phyloP scores from a whole-genome alignment of 129 eudicot species.

The Ambrosia trifida region DNA sequence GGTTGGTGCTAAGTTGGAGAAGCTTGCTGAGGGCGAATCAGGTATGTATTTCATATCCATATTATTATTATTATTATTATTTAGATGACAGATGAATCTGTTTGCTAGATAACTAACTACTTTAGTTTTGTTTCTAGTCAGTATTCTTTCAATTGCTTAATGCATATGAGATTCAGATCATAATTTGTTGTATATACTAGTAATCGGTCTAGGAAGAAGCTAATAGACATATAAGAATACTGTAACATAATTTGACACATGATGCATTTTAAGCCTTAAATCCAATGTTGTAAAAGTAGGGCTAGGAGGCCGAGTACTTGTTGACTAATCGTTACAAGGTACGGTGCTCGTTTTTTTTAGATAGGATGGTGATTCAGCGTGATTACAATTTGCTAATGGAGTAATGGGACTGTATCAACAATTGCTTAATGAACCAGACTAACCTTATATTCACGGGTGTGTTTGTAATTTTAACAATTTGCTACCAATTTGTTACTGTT shows the following conservation, averaged over 20 bases:
- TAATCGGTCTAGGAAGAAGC: constrained; percentile 1
- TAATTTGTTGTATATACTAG: neutral
- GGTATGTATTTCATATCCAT: constrained; percentile 44
- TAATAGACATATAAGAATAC: constrained; percentile 8
- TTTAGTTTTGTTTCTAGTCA: neutral
- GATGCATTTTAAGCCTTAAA: neutral
- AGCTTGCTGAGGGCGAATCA: constrained; percentile 98
- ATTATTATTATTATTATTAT: neutral
- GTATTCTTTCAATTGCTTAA: neutral
- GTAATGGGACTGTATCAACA: neutral
- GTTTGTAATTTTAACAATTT: neutral
- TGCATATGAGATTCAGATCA: neutral
- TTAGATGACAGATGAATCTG: neutral
- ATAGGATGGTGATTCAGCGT: neutral
- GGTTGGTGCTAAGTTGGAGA: constrained; percentile 96
- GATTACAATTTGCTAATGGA: neutral
- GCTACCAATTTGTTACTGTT: neutral
- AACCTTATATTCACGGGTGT: neutral
- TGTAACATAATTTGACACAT: neutral
- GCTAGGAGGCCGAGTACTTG: no score
- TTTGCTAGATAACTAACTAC: neutral
- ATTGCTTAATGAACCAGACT: neutral
- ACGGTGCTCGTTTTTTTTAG: no score
- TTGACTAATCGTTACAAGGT: no score
- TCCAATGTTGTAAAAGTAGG: no score